Evolutionary conservation across 1,139 yeast genomes (phyloP).

Genomic region (Sugiyamaella pinicola): DNA sequence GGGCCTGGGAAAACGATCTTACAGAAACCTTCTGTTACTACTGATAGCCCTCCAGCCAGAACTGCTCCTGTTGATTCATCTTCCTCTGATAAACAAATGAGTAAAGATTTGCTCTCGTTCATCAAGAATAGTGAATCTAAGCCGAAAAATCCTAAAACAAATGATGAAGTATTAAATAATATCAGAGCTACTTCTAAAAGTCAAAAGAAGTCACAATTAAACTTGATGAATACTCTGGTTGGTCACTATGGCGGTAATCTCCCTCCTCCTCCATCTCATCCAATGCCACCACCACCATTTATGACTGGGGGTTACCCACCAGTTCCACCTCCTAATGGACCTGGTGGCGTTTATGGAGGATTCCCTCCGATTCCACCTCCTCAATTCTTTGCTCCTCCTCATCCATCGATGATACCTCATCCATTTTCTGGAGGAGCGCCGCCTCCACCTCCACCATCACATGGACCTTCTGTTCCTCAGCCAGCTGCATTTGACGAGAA

Average conservation of each 20-base stretch:
- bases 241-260: slow-evolving; percentile 30
- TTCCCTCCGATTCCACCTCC: slow-evolving; percentile 27
- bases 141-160: slow-evolving; percentile 29
- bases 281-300: slow-evolving; percentile 37
- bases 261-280: slow-evolving; percentile 42
- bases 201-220: slow-evolving; percentile 42
- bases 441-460: slow-evolving; percentile 15
- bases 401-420: slow-evolving; percentile 28
- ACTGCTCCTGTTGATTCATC: slow-evolving; percentile 15
- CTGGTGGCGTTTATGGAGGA: slow-evolving; percentile 18
- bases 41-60: background rate
- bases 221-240: slow-evolving; percentile 51
- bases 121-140: slow-evolving; percentile 40
- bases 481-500: slow-evolving; percentile 34
- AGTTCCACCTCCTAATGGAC: slow-evolving; percentile 25
- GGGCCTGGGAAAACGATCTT: slow-evolving; percentile 6
- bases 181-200: slow-evolving; percentile 47
- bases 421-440: slow-evolving; percentile 12
- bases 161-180: slow-evolving; percentile 38
- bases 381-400: slow-evolving; percentile 17
- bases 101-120: slow-evolving; percentile 47
- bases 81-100: slow-evolving; percentile 29
- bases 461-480: slow-evolving; percentile 32
- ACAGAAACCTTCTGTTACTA: slow-evolving; percentile 3
- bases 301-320: slow-evolving; percentile 31